Evolutionary conservation across 2,329 filamentous ascomycete genomes (phyloP).

Genomic region (Epichloe typhina): DNA sequence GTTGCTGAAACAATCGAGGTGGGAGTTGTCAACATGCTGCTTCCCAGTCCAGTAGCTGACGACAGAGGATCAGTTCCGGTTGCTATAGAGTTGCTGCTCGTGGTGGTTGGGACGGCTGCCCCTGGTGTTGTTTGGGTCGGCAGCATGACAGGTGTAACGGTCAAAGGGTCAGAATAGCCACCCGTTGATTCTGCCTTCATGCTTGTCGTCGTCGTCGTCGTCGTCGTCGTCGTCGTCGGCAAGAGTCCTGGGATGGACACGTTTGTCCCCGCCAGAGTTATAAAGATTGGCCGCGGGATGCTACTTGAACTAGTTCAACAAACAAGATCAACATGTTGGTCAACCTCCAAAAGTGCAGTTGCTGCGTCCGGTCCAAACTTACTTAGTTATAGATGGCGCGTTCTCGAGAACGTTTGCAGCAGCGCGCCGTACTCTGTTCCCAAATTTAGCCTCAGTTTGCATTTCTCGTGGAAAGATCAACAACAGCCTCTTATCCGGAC

Average conservation of each 20-base stretch:
- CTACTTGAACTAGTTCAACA: neutral
- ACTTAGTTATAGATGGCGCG: neutral
- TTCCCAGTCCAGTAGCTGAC: neutral
- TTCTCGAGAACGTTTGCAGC: neutral
- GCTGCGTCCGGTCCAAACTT: neutral
- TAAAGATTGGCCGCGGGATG: neutral
- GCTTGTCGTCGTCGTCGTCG: neutral
- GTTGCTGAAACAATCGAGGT: neutral
- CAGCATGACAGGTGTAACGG: neutral
- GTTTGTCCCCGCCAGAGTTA: neutral
- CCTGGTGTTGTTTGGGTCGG: neutral
- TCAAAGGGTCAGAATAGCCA: neutral
- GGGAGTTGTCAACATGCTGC: neutral
- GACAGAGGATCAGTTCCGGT: neutral
- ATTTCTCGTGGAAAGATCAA: neutral
- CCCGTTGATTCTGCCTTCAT: neutral
- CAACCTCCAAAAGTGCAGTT: neutral
- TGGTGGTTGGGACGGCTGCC: neutral
- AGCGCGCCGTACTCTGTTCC: slow-evolving; percentile 11
- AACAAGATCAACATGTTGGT: neutral
- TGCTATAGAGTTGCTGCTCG: neutral
- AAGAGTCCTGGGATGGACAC: neutral
- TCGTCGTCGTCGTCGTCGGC: neutral
- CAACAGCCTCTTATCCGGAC: neutral
- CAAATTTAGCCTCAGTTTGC: slow-evolving; percentile 5